Base-by-base conservation (phyloP, 441 rosid genomes). In the Iberis amara region DNA sequence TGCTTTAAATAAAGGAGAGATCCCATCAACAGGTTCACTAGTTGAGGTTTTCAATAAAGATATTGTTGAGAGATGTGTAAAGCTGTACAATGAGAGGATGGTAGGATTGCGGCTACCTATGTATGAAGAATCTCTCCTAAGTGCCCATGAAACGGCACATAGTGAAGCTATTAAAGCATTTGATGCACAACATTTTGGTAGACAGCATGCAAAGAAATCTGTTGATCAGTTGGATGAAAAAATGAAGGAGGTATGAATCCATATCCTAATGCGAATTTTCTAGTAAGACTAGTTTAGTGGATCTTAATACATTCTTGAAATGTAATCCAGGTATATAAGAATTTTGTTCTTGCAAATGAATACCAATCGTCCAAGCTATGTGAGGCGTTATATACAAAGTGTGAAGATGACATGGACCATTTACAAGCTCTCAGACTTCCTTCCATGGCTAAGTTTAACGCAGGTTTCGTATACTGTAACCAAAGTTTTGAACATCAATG, bases 321-420 rank as follows among this genome's bases (percentile, higher is more conserved):
- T 65, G 48, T 41, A 66, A 9, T 78, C 15, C 67, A 92, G 99
- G 94, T 68, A 31, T 70, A 73, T 37, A 75, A 84, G 77, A 81
- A 82, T 74, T 50, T 81, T 64, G 58, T 75, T 53, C 57, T 92
- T 73, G 82, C 81, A 9, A 92, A 92, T 57, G 84, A 89, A 55
- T 86, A 76, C 67, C 81, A 61, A 40, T 92, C 99, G 9, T 79
- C 99, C 37, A 92, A 82, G 73, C 86, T 86, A 36, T 92, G 99
- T 4, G 99, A 92, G 78, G 62, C 78, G 10, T 62, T 84, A 31
- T 92, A 81, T 68, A 75, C 86, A 32, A 79, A 44, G 50, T 92
- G 99, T 38, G 99, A 92, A 73, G 99, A 89, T 72, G 82, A 68
- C 67, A 89, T 92, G 99, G 99, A 92, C 78, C 96, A 81, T 57